phyloP scores from a whole-genome alignment of 1,284 basidiomycete genomes.

The Malassezia dermatis region DNA sequence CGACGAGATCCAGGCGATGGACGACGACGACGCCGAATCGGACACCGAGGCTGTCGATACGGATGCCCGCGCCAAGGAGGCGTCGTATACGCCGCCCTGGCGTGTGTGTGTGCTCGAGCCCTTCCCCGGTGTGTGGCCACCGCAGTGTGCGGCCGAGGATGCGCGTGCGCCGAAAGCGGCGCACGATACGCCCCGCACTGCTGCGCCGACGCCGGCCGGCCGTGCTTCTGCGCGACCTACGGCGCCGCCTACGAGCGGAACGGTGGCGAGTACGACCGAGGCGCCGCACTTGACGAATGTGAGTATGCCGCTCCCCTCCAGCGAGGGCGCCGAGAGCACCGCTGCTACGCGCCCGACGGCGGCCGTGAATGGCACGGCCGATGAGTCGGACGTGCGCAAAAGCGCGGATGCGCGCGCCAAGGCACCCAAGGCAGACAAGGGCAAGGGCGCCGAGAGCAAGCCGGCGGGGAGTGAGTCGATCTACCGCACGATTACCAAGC shows the following conservation, averaged over 20 bases:
- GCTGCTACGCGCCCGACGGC: neutral
- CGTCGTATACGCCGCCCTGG: too few species aligned
- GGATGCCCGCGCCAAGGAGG: neutral
- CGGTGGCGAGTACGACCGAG: neutral
- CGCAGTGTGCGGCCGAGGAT: neutral
- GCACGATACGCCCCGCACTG: neutral
- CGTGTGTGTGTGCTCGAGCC: neutral
- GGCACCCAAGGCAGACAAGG: neutral
- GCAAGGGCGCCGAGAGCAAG: neutral
- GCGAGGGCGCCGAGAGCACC: neutral
- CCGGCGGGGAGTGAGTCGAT: constrained; percentile 59
- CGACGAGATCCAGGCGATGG: constrained; percentile 54
- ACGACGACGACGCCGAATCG: constrained; percentile 8
- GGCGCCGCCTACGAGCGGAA: neutral
- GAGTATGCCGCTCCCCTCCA: too few species aligned
- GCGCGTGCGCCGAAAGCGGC: neutral
- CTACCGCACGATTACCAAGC: constrained; percentile 90
- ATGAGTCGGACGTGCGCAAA: neutral
- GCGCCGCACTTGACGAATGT: neutral
- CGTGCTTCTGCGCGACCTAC: neutral
- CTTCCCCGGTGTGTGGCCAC: neutral
- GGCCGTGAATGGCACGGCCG: neutral
- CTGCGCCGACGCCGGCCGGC: neutral
- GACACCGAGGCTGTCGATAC: neutral
- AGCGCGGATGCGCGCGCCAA: neutral